Base-by-base conservation (phyloP, 2,329 filamentous ascomycete species). In the Lojkania enalia region DNA sequence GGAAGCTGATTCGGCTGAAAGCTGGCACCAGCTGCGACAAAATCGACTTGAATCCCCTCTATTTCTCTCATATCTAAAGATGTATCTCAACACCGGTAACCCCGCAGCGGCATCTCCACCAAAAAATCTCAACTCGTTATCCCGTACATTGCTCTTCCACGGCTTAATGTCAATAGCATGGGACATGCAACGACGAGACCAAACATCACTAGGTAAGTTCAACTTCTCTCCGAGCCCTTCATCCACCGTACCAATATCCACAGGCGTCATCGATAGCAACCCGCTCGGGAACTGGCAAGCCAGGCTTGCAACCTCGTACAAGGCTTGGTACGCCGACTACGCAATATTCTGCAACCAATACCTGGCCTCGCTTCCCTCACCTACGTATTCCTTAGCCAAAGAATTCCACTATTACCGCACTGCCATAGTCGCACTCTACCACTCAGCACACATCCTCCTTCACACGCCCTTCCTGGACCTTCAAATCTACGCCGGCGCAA, bases 81-180 rank as follows among this genome's bases (percentile, higher is more conserved):
- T 76, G 2, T 83, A 83, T 42, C 72, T 84, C 2, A 76, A 74
- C 1, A 74, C 77, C 1, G 51, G 57, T n/a, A n/a, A n/a, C n/a
- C 45, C 55, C 2, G 44, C 60, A 6, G 35, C 23, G 1, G 48
- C 18, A 5, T 11, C 30, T 11, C 30, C 62, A 0, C 74, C 18
- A 39, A 69, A 23, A 54, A 69, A 12, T 61, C 70, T 84, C 0
- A 82, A 81, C 46, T 72, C 72, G 0, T 56, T 84, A 0, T 80
- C 81, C 0, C 70, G 80, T 0, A 64, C 81, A 0, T 64, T 85
- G 1, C 62, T 85, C 1, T 68, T 85, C 0, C 82, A 85, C 36
- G 82, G 82, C 0, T 64, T 85, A 1, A 84, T 85, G 81, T 82
- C 80, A 0, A 74, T 85, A 2, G 76, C 77, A 2, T 83, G 81